phyloP scores from a whole-genome alignment of 352 stramenopile genomes.

The Pythium sukuiense region DNA sequence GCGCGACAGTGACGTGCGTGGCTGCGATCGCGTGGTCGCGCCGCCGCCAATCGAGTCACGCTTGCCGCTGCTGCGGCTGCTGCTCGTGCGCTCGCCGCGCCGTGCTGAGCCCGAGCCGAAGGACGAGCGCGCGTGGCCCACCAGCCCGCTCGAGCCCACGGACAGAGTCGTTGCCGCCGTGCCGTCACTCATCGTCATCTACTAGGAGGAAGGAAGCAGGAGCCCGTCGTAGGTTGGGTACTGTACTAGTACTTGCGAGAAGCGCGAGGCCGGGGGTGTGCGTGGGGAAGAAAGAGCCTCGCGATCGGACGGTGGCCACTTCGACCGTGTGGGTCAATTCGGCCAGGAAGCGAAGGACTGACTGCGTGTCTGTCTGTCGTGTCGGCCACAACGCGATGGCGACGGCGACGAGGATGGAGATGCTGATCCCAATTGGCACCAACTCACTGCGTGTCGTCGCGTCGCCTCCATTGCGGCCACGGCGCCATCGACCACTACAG shows the following conservation, averaged over 20 bases:
- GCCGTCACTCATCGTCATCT: conserved; percentile 21
- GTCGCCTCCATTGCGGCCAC: conserved; percentile 4
- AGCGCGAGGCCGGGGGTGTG: not conserved
- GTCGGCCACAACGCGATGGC: not conserved
- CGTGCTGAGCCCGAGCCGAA: conserved; percentile 13
- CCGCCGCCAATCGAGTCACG: conserved; percentile 11
- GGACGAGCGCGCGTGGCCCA: conserved; percentile 19
- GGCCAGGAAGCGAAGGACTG: not conserved
- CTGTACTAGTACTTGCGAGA: not conserved
- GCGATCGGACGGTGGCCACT: not conserved
- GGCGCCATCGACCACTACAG: not conserved
- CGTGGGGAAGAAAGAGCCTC: not conserved
- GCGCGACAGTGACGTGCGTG: conserved; percentile 15
- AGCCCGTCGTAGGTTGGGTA: not conserved
- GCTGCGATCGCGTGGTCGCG: not conserved
- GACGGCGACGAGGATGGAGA: not conserved
- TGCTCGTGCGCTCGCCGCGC: not conserved
- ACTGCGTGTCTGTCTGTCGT: not conserved
- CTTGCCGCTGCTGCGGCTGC: conserved; percentile 2
- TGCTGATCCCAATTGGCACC: conserved; percentile 3
- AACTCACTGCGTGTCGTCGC: conserved; percentile 1
- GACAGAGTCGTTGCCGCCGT: conserved; percentile 24
- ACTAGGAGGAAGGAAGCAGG: not conserved
- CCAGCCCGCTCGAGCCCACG: conserved; percentile 8
- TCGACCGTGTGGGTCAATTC: not conserved